Evolutionary conservation across 768 basidiomycete species (phyloP), one percentile per base, ranked within the genome.

Genomic region (Suillus fuscotomentosus): DNA sequence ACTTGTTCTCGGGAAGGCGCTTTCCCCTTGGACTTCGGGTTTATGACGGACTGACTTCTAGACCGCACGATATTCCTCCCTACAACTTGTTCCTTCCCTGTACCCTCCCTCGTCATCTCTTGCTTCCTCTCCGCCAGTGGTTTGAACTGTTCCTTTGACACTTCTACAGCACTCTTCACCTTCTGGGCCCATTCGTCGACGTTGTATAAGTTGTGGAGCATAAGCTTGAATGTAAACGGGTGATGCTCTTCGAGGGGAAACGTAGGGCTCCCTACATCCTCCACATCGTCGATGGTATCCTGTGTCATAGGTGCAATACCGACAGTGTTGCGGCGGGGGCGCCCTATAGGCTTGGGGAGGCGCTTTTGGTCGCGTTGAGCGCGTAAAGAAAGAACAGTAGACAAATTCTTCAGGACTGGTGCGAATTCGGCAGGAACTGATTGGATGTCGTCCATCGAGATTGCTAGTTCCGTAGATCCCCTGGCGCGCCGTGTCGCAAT

Each of bases 161-260:
- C 76, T 70, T 84, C 81, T 70, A 88, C 69, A 24, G 83, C 79
- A 27, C 80, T 80, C 70, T 82, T 83, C 60, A 88, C 82, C 71
- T 83, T 86, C 67, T 78, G 77, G 1, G 76, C 79, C 85, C 87
- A 89, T 61, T 88, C 86, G 24, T 85, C 84, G 61, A 83, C 56
- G 27, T 82, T 79, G 73, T 89, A 89, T 13, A 89, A 77, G 71
- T 86, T 84, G 76, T 89, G 86, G 63, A 88, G 72, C 86, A 88
- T 89, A 69, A 86, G 78, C 69, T 83, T 85, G 79, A 89, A 89
- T 41, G 84, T 88, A 75, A 89, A 89, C 20, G 80, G 79, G 68
- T 83, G 86, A 60, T 77, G 75, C 66, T 68, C 65, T 0, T 42
- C 67, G 6, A 82, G 70, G 5, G 83, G 83, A 64, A 87, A 86